Base-by-base conservation (phyloP, 1,284 basidiomycete genomes). In the Cryptococcus depauperatus region DNA sequence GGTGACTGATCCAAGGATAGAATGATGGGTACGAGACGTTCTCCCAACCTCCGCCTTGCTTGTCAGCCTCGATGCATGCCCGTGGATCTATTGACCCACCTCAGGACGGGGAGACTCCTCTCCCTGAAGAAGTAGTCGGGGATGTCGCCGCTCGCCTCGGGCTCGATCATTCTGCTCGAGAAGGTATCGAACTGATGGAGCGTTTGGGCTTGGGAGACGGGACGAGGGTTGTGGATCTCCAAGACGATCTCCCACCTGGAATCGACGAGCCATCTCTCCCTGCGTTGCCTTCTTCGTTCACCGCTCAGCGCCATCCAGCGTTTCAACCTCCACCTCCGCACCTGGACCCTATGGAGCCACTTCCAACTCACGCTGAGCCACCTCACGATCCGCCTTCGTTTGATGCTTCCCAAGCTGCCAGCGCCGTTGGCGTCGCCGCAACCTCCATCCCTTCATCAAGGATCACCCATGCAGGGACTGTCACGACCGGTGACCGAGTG, bases 1-100 rank as follows among this genome's bases (percentile, higher is more conserved):
- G n/a, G n/a, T 38, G 33, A 39, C n/a, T 27, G 11, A 14, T 16
- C 42, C 23, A n/a, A 37, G 26, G 27, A 7, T 21, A 72, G 61
- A 69, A 68, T 41, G 71, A 73, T 48, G 71, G 71, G 1, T 73
- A 71, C 48, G 71, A 73, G 47, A 67, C 63, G 3, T 73, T 73
- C 47, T 68, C 65, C 2, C 54, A 64, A 4, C 62, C 67, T 1
- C 70, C 71, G 5, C 71, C 71, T 4, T 55, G 61, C 1, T 58
- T 62, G 3, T 48, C 58, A 2, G 66, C 59, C 7, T 66, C 63
- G 5, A 62, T 62, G 27, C 64, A 66, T 13, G 62, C 59, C 4
- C 60, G 54, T 3, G 60, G 64, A 1, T 55, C 52, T 13, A 71
- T 73, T 64, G 71, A 73, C 44, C 68, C 66, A 1, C 68, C 66